Evolutionary conservation across 2,329 filamentous ascomycete genomes (phyloP), one percentile per base, ranked within the genome.

Genomic region (Leptographium radiaticola): DNA sequence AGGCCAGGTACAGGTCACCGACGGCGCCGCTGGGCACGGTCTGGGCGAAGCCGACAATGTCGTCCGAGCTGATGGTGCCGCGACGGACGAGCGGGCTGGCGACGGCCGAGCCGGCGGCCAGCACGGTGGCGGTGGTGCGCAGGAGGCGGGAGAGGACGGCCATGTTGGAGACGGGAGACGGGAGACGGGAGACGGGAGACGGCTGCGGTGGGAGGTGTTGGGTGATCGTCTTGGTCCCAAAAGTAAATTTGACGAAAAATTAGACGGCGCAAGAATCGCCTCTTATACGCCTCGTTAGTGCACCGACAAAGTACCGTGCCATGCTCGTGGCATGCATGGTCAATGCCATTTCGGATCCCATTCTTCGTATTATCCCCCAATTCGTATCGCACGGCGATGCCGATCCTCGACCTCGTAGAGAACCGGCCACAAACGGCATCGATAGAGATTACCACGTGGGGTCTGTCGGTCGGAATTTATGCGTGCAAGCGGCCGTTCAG

Each of bases 1-100:
- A 82, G 52, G 75, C 74, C 44, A 75, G 62, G 58, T 78, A 77
- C 30, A 79, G 62, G 3, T 67, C 62, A 15, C 79, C 79, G 0
- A 65, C 62, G 1, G 66, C 66, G 6, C 68, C 58, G 44, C 64
- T 66, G 0, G 79, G 78, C 0, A 81, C 75, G 0, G 75, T 72
- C 61, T 81, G 61, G 0, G 70, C 55, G 57, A 82, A 79, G 2
- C 75, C 75, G 9, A 78, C 75, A 33, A 83, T 61, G 6, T 51
- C 60, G 55, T 67, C 65, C 47, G 61, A 57, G 53, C 43, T 51
- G 47, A 68, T 61, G 33, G 63, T 63, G 45, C 56, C 61, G 2
- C 66, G 63, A 38, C 57, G 48, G 36, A 55, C 57, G 12, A 63
- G 40, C 33, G 56, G 51, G 31, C 9, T 48, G 31, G 56, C 53